Evolutionary conservation across 257 asterid species (phyloP).

Genomic region (Solanum piurae): DNA sequence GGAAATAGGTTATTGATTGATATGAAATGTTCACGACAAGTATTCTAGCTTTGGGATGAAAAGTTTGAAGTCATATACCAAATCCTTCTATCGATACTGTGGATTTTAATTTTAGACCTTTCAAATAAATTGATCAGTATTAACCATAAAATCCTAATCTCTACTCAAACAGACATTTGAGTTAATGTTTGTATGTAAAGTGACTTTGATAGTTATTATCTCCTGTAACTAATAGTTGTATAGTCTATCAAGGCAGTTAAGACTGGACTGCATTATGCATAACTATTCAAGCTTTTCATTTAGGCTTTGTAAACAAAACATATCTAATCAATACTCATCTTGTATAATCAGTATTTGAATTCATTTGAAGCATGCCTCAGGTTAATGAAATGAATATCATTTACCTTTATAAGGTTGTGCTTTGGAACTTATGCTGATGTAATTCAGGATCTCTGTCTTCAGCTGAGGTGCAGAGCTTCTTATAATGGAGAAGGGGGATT

Average conservation of each 20-base stretch:
- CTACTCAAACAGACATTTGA: not conserved
- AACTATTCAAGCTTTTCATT: not conserved
- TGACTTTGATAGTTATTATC: not conserved
- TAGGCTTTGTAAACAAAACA: not conserved
- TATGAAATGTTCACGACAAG: not conserved
- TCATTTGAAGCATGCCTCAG: not conserved
- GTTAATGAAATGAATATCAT: not conserved
- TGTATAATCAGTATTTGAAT: not conserved
- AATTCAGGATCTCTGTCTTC: not conserved
- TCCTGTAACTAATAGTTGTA: not conserved
- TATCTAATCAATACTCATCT: not conserved
- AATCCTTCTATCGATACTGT: not conserved
- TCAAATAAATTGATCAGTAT: not conserved
- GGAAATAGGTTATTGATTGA: not conserved
- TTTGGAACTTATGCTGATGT: not conserved
- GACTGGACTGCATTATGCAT: not conserved
- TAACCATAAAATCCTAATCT: not conserved
- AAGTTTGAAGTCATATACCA: not conserved
- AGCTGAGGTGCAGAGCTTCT: not conserved
- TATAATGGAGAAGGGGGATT: slow-evolving; percentile 20
- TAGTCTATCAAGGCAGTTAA: not conserved
- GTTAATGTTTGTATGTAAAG: not conserved
- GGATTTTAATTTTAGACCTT: not conserved
- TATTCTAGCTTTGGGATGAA: not conserved
- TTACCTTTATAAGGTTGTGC: not conserved